Evolutionary conservation across 2,329 filamentous ascomycete species (phyloP).

Genomic region (Arthrobotrys iridis): DNA sequence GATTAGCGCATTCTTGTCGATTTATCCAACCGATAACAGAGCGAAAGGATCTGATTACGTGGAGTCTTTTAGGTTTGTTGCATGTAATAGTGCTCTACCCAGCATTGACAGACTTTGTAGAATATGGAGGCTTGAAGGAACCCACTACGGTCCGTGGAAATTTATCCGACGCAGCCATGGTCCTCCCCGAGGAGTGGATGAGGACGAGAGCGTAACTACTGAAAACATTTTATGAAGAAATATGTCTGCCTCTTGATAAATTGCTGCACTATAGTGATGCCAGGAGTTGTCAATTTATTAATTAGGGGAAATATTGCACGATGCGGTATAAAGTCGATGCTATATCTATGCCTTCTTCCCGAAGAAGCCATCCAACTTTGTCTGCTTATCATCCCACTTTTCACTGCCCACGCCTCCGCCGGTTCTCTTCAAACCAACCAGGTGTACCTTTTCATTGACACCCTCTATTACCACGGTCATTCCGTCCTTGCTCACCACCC

Average conservation of each 20-base stretch:
- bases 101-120: not conserved
- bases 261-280: too few relatives aligned
- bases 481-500: constrained; percentile 21
- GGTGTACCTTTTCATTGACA: constrained; percentile 77
- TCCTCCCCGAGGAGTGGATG: too few relatives aligned
- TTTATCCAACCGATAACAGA: too few relatives aligned
- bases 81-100: not conserved
- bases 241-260: too few relatives aligned
- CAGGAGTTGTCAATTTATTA: too few relatives aligned
- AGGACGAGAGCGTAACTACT: too few relatives aligned
- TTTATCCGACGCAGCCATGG: too few relatives aligned
- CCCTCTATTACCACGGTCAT: constrained; percentile 66
- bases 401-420: constrained; percentile 83
- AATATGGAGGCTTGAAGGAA: not conserved
- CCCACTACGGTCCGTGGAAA: not conserved
- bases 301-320: too few relatives aligned
- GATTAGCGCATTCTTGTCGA: too few relatives aligned
- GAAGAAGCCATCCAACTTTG: constrained; percentile 81
- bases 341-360: constrained; percentile 56
- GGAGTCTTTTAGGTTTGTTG: not conserved
- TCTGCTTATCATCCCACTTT: constrained; percentile 78
- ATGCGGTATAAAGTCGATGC: too few relatives aligned
- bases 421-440: constrained; percentile 79
- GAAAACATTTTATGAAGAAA: too few relatives aligned
- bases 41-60: too few relatives aligned